Evolutionary conservation across 352 stramenopile species (phyloP).

Genomic region (Globisporangium uncinulatum): DNA sequence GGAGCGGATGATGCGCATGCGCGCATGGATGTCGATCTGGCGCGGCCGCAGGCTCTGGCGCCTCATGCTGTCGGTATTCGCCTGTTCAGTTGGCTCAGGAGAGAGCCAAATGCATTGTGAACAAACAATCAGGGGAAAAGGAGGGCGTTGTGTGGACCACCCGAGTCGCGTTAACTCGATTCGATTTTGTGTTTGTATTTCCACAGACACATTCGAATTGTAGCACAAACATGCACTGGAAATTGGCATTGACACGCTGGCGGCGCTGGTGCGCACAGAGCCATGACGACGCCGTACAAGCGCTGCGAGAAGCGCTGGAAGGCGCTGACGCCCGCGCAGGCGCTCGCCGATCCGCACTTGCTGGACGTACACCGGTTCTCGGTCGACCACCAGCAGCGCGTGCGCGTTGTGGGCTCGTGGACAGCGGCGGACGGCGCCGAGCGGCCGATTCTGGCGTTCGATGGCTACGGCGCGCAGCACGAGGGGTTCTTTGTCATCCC

Average conservation of each 20-base stretch:
- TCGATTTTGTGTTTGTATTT: neutral
- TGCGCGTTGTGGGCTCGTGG: conserved; percentile 36
- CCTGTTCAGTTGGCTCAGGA: neutral
- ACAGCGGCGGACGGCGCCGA: conserved; percentile 10
- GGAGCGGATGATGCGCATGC: conserved; percentile 77
- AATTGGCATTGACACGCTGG: neutral
- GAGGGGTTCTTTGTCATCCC: conserved; percentile 67
- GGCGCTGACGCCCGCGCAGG: conserved; percentile 19
- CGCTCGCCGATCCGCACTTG: conserved; percentile 25
- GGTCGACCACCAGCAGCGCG: conserved; percentile 20
- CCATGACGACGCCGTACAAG: conserved; percentile 41
- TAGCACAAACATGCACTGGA: neutral
- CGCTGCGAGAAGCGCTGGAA: conserved; percentile 75
- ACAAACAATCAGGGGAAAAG: neutral
- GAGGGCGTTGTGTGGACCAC: neutral
- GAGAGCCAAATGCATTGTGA: neutral
- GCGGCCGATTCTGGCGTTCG: conserved; percentile 46
- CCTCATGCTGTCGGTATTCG: conserved; percentile 30
- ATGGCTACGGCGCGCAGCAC: conserved; percentile 34
- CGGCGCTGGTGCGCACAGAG: neutral
- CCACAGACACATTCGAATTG: neutral
- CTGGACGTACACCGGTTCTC: conserved; percentile 35
- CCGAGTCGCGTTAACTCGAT: neutral
- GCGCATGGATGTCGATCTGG: conserved; percentile 85
- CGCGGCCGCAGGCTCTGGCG: conserved; percentile 81